phyloP scores from a whole-genome alignment of 148 eudicot genomes.

The Heliosperma pusillum region DNA sequence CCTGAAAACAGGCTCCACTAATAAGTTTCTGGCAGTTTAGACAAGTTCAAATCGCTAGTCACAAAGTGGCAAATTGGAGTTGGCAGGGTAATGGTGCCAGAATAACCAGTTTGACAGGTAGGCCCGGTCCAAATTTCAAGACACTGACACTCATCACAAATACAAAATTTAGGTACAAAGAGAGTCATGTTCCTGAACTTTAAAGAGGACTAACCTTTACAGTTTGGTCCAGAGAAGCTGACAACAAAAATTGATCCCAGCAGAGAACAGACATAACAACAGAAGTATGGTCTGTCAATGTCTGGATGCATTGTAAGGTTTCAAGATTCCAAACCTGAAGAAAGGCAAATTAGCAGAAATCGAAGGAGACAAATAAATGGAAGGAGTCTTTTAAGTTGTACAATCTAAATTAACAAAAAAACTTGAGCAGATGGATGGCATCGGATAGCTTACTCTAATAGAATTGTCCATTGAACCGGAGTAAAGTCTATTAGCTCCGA shows the following conservation, averaged over 20 bases:
- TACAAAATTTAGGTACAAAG: background rate
- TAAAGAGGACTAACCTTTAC: slow-evolving; percentile 50
- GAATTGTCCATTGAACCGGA: slow-evolving; percentile 94
- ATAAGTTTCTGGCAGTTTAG: no score
- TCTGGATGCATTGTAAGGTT: slow-evolving; percentile 83
- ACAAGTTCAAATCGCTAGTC: background rate
- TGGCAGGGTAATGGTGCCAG: background rate
- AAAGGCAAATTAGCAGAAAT: slow-evolving; percentile 10
- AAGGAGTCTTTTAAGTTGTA: background rate
- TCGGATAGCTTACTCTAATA: slow-evolving; percentile 52
- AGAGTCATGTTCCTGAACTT: background rate
- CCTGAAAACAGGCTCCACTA: background rate
- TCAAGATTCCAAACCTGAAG: slow-evolving; percentile 96
- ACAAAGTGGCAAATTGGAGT: background rate
- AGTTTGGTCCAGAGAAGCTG: slow-evolving; percentile 85
- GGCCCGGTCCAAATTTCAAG: background rate
- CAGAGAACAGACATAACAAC: slow-evolving; percentile 97
- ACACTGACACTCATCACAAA: slow-evolving; percentile 1
- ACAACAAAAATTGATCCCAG: slow-evolving; percentile 93
- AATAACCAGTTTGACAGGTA: background rate
- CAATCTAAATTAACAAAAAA: background rate
- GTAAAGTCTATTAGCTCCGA: slow-evolving; percentile 88
- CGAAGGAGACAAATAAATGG: slow-evolving; percentile 7
- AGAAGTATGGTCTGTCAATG: slow-evolving; percentile 64
- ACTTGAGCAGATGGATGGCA: background rate